phyloP scores from a whole-genome alignment of 306 rosid genomes.

The Ormosia emarginata region DNA sequence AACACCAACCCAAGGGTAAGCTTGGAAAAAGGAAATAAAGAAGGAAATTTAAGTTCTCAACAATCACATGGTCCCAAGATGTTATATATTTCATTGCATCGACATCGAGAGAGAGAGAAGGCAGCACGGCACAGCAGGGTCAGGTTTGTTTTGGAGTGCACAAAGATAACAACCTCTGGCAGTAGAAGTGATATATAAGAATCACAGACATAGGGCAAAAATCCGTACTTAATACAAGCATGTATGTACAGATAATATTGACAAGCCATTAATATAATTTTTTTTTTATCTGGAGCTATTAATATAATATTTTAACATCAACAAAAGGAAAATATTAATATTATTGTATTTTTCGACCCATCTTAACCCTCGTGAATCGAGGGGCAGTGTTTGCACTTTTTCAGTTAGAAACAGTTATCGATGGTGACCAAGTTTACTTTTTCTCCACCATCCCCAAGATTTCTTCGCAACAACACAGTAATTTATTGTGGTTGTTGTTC shows the following conservation, averaged over 20 bases:
- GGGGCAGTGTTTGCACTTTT: constrained; percentile 56
- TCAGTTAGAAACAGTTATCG: constrained; percentile 52
- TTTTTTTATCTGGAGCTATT: too few relatives aligned
- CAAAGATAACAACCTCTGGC: constrained; percentile 83
- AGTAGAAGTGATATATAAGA: constrained; percentile 48
- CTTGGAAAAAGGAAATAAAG: constrained; percentile 8
- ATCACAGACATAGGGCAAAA: constrained; percentile 43
- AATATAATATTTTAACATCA: background rate
- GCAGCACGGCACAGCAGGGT: constrained; percentile 13
- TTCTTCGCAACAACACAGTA: constrained; percentile 29
- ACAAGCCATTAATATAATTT: constrained; percentile 1
- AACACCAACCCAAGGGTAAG: constrained; percentile 22
- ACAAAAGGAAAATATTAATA: background rate
- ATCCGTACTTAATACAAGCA: constrained; percentile 45
- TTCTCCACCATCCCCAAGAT: constrained; percentile 38
- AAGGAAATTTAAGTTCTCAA: background rate
- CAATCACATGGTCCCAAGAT: constrained; percentile 40
- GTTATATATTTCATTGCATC: constrained; percentile 4
- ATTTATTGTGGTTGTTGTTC: constrained; percentile 24
- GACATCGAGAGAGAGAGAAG: constrained; percentile 16
- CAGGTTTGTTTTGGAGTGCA: constrained; percentile 63
- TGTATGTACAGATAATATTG: background rate
- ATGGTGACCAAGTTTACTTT: constrained; percentile 35
- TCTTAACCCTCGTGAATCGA: constrained; percentile 63
- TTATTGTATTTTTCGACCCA: background rate